Evolutionary conservation across 2,329 filamentous ascomycete genomes (phyloP), one percentile per base, ranked within the genome.

Genomic region (Aspergillus sp.): DNA sequence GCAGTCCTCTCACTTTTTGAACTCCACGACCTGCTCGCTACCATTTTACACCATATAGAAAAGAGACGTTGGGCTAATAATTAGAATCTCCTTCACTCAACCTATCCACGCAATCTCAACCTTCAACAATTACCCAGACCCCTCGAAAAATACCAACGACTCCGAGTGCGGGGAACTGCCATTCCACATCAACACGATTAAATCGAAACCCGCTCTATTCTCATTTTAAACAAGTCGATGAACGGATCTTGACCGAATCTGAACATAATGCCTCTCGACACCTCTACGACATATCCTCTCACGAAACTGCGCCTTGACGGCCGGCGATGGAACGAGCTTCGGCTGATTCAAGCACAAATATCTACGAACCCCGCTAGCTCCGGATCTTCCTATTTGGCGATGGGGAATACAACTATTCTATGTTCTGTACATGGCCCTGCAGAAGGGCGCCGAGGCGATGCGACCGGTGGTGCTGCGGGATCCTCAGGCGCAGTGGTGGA

Each of bases 361-460:
- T 90, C 89, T 61, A 97, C 92, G 1, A 95, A 97, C 76, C 89
- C 93, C 60, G 89, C 93, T 50, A 92, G 93, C 55, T 95, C 98
- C 68, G 95, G 95, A 37, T 96, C 90, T 45, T 91, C 89, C 61
- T 96, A 96, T 76, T 86, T 98, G 58, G 91, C 96, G 73, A 96
- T 96, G 88, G 95, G 95, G 68, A 96, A 98, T 77, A 99, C 95
- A 20, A 95, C 96, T 73, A 89, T 99, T 66, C 90, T 98, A 77
- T 97, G 93, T 77, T 91, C 93, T 22, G 88, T 99, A 48, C 86
- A 88, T 2, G 95, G 95, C 0, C 95, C 95, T 0, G 86, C 85
- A 39, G 95, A 99, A 76, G 82, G 83, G 50, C 76, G 83, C 65
- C 74, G 79, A 58, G 71, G 76, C 30, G 75, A 82, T 57, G 76